A percentile compares a stretch with the other conserved stretches of the same genome.
Evolutionary conservation across 345 rosid genomes (phyloP).

Genomic region (Moricandia moricandioides): DNA sequence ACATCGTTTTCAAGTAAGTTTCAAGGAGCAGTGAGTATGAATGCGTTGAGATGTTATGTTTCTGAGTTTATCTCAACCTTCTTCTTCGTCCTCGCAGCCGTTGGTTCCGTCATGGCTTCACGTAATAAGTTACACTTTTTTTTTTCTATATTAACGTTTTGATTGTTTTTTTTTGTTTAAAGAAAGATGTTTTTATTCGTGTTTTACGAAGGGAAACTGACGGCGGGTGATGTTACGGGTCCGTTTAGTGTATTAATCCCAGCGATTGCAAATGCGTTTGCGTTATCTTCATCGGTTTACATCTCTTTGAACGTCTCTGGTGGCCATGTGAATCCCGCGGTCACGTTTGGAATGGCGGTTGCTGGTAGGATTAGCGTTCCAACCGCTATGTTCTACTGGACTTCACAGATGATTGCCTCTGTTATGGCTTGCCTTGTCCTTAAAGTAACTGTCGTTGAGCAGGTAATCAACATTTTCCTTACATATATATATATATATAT

Average conservation of each 20-base stretch:
- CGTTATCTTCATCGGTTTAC: constrained; percentile 63
- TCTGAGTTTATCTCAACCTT: constrained; percentile 93
- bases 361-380: constrained; percentile 73
- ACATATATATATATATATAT: too few relatives aligned
- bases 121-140: constrained; percentile 29
- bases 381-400: constrained; percentile 82
- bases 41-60: constrained; percentile 66
- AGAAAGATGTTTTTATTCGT: not conserved
- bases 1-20: constrained; percentile 32
- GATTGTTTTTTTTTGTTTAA: not conserved
- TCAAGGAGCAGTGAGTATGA: constrained; percentile 34
- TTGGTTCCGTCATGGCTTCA: constrained; percentile 88
- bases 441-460: constrained; percentile 53
- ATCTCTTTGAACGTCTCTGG: constrained; percentile 67
- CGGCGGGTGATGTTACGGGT: constrained; percentile 50
- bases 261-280: constrained; percentile 70
- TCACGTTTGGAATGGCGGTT: constrained; percentile 78
- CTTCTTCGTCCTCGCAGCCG: constrained; percentile 71
- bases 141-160: not conserved
- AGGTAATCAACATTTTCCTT: constrained; percentile 35
- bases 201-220: constrained; percentile 54
- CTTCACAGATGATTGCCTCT: constrained; percentile 78
- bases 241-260: constrained; percentile 55
- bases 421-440: constrained; percentile 77
- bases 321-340: constrained; percentile 93